phyloP scores from a whole-genome alignment of 1,284 basidiomycete species.

The Papiliotrema nemorosa region DNA sequence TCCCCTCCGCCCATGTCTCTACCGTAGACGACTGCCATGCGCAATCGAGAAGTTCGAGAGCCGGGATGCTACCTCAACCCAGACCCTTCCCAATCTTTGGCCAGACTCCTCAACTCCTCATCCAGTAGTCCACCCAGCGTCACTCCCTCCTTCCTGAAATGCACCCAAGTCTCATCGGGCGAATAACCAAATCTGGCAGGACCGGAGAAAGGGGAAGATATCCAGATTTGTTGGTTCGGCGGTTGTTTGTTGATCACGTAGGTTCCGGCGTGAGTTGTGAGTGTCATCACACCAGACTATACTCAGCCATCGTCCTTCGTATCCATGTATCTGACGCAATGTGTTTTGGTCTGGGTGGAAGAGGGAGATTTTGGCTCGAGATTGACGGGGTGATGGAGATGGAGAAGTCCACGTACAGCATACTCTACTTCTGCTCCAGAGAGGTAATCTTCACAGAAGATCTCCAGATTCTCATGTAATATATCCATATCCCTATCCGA shows the following conservation, averaged over 20 bases:
- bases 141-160: conserved; percentile 61
- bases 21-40: too few species aligned
- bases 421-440: conserved; percentile 78
- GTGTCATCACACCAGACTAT: conserved; percentile 84
- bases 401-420: conserved; percentile 60
- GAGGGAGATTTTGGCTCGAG: not conserved
- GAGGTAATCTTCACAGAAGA: conserved; percentile 63
- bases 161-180: conserved; percentile 60
- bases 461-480: conserved; percentile 75
- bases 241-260: conserved; percentile 99
- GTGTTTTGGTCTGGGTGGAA: not conserved
- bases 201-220: conserved; percentile 86
- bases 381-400: not conserved
- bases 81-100: conserved; percentile 36
- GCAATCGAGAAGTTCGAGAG: too few species aligned
- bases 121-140: conserved; percentile 66
- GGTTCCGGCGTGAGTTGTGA: conserved; percentile 80
- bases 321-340: not conserved
- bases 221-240: conserved; percentile 98
- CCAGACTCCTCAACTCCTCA: conserved; percentile 34
- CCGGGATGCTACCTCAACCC: too few species aligned
- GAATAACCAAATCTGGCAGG: conserved; percentile 74
- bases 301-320: conserved; percentile 15
- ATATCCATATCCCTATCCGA: conserved; percentile 79
- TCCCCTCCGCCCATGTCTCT: too few species aligned